Evolutionary conservation across 2,329 filamentous ascomycete species (phyloP), one percentile per base, ranked within the genome.

Genomic region (Cytospora mali): DNA sequence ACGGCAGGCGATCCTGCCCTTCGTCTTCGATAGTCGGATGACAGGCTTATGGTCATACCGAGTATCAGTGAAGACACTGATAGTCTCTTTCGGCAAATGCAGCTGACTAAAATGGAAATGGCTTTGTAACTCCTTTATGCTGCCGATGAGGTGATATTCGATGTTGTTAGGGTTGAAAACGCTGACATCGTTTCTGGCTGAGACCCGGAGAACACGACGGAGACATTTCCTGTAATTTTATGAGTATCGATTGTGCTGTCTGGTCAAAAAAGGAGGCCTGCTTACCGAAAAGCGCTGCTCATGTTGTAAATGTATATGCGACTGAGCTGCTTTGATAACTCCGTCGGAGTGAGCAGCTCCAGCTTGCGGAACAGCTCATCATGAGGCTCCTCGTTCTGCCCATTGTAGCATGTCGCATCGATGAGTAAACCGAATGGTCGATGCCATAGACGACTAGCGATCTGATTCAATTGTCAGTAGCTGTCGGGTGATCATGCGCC

Each of bases 301-400:
- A 90, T 90, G 70, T 90, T 90, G 74, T 90, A 90, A 18, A 90
- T 80, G 67, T 90, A 90, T 48, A 89, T 80, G 42, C 86, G 80
- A 1, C 82, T 79, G 4, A 90, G 75, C 64, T 87, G 84, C 57
- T 79, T 80, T 1, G 82, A 80, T 51, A 90, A 72, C 68, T 90
- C 88, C 0, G 80, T 79, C 0, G 88, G 87, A 4, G 84, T 86
- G 3, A 90, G 78, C 13, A 83, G 75, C 69, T 89, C 86, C 10
- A 89, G 75, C 68, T 83, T 88, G 58, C 83, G 84, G 69, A 89
- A 87, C 2, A 90, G 74, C 21, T 87, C 84, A 69, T 90, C 88
- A 65, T 84, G 84, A 14, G 86, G 82, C 66, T 90, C 87, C 25
- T 65, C 63, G 61, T 84, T 86, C 64, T 86, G 82, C n/a, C 86